Evolutionary conservation across 2,329 filamentous ascomycete genomes (phyloP).

Genomic region (Diplodia seriata): DNA sequence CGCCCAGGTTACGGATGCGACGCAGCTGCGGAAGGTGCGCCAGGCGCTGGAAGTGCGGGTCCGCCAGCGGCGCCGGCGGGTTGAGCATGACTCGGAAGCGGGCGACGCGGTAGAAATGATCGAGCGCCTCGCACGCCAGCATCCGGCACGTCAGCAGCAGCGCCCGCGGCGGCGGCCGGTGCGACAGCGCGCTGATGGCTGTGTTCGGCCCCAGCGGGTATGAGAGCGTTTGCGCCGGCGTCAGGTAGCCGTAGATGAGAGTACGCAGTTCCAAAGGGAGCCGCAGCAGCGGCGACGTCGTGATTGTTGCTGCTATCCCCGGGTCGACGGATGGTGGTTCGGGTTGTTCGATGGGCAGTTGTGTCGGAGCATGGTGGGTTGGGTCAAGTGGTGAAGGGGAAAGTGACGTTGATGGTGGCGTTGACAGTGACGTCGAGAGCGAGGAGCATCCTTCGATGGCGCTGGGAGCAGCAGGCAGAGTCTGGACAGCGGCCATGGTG

Average conservation of each 20-base stretch:
- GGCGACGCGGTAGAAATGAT: constrained; percentile 26
- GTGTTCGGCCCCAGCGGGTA: constrained; percentile 28
- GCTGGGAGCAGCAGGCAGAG: not conserved
- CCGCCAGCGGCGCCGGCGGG: constrained; percentile 23
- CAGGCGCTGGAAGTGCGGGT: constrained; percentile 29
- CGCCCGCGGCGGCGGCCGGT: constrained; percentile 15
- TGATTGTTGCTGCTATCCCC: not conserved
- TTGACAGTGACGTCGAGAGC: not conserved
- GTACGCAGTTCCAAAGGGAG: constrained; percentile 14
- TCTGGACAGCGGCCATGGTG: not conserved
- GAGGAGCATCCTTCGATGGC: not conserved
- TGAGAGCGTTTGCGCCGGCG: not conserved
- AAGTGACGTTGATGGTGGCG: not conserved
- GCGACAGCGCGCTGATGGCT: constrained; percentile 16
- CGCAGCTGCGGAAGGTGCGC: constrained; percentile 11
- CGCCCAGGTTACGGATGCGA: constrained; percentile 12
- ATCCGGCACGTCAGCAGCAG: constrained; percentile 16
- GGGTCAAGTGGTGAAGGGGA: not conserved
- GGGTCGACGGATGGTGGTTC: not conserved
- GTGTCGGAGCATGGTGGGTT: not conserved
- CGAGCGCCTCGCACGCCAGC: constrained; percentile 16
- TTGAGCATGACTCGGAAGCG: constrained; percentile 24
- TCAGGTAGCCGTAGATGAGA: constrained; percentile 24
- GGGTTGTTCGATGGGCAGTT: not conserved
- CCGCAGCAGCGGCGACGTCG: constrained; percentile 11